Evolutionary conservation across 2,329 filamentous ascomycete species (phyloP), one percentile per base, ranked within the genome.

Genomic region (Colletotrichum lentis): DNA sequence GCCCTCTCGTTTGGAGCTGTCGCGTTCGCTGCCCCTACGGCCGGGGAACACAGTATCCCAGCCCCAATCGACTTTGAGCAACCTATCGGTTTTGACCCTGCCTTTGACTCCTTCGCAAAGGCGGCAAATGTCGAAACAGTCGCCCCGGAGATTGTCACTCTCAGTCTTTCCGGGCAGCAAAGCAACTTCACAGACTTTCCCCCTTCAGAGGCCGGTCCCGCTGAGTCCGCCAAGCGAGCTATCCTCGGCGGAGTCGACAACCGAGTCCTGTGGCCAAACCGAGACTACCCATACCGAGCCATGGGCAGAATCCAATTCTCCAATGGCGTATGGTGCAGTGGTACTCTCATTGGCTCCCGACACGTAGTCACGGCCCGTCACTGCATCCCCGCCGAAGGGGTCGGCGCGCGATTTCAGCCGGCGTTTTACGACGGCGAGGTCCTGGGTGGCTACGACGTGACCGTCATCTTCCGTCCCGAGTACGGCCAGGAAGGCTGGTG

Each of bases 341-440:
- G 73, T n/a, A 72, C 74, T 6, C 67, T 76, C 20, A 71, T 76
- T 52, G 74, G 74, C 3, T 73, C 74, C 18, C 74, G 74, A n/a
- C 74, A 76, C 52, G 72, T 76, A 1, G 69, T 72, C 3, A 76
- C 73, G 1, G 74, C 74, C 3, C 70, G 71, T 31, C 74, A 76
- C 69, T 76, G 74, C 63, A 62, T 74, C 27, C 71, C 72, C 6
- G 39, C 7, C 7, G 62, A 57, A n/a, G 71, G 71, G 10, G 69
- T 70, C 18, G 63, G 64, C 31, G 64, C 72, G 10, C 71, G 62
- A 37, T 76, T 76, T 59, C 68, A 72, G 35, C 74, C 74, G 2
- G 73, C 69, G 2, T 76, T 69, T 54, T 70, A 74, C 59, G 67
- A 73, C 49, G 71, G 71, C 43, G 72, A 71, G 46, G 47, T 43